A percentile compares a stretch with the other conserved stretches of the same genome.
Conservation (phyloP, 1,284 basidiomycete species). For the Tilletiaria anomala region DNA sequence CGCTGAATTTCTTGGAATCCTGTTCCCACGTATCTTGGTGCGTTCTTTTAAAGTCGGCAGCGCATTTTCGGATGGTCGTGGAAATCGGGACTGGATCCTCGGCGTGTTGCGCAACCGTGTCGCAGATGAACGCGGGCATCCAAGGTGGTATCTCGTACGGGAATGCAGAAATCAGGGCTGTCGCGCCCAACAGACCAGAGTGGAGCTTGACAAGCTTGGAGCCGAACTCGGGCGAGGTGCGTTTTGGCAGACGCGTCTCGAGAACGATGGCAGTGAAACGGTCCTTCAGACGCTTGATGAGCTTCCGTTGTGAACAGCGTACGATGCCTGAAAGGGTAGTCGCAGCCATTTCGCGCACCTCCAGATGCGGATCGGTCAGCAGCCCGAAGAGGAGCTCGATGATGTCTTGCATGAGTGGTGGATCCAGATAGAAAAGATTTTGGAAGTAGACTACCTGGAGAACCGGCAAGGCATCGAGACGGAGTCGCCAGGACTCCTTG, state of each 20-base stretch:
- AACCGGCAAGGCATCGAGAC: slow-evolving; percentile 29
- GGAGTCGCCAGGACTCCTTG: slow-evolving; percentile 29
- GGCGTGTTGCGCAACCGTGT: slow-evolving; percentile 56
- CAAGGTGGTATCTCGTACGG: slow-evolving; percentile 73
- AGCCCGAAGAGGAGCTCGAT: slow-evolving; percentile 25
- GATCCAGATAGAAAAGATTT: slow-evolving; percentile 30
- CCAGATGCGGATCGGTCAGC: slow-evolving; percentile 28
- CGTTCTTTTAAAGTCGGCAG: slow-evolving; percentile 69
- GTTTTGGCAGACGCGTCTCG: slow-evolving; percentile 45
- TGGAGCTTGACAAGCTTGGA: slow-evolving; percentile 63
- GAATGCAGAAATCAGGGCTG: slow-evolving; percentile 63
- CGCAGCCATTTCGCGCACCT: slow-evolving; percentile 36
- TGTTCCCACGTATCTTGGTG: slow-evolving; percentile 67
- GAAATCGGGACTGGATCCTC: slow-evolving; percentile 84
- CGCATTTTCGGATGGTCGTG: slow-evolving; percentile 72
- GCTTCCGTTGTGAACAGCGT: slow-evolving; percentile 77
- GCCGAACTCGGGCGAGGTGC: slow-evolving; percentile 53
- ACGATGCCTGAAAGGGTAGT: slow-evolving; percentile 70
- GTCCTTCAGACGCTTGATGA: slow-evolving; percentile 56
- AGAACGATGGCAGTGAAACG: slow-evolving; percentile 19
- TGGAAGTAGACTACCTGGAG: slow-evolving; percentile 38
- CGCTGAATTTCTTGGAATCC: slow-evolving; percentile 74
- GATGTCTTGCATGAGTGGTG: slow-evolving; percentile 13
- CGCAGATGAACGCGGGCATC: slow-evolving; percentile 58
- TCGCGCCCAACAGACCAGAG: slow-evolving; percentile 73